Evolutionary conservation across 176 grass and related monocot genomes (phyloP).

Genomic region (Ensete ventricosum): DNA sequence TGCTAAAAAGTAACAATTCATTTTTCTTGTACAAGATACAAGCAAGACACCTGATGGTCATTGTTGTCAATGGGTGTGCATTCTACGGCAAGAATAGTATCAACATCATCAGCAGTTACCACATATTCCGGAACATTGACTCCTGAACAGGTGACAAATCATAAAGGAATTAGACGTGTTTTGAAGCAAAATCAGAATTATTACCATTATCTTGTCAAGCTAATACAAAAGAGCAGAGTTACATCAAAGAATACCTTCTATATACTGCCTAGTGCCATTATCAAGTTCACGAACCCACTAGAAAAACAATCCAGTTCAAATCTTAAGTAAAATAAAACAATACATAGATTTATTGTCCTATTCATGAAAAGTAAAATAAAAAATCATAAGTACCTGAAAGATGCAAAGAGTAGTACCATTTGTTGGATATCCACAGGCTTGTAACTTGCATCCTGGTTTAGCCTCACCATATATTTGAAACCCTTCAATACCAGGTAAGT

Average conservation of each 20-base stretch:
- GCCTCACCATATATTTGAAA: slow-evolving; percentile 86
- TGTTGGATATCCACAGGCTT: slow-evolving; percentile 62
- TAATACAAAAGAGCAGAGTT: not conserved
- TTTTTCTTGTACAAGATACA: slow-evolving; percentile 4
- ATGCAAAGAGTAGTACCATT: slow-evolving; percentile 94
- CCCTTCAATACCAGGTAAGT: slow-evolving; percentile 60
- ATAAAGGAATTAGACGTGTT: slow-evolving; percentile 8
- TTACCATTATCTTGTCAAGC: not conserved
- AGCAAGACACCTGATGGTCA: slow-evolving; percentile 53
- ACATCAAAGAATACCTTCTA: slow-evolving; percentile 56
- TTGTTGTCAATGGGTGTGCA: slow-evolving; percentile 96
- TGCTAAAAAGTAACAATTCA: not conserved
- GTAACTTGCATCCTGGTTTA: slow-evolving; percentile 49
- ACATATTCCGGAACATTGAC: slow-evolving; percentile 72
- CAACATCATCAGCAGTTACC: slow-evolving; percentile 91
- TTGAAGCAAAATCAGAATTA: slow-evolving; percentile 2
- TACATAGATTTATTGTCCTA: not conserved
- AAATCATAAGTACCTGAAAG: slow-evolving; percentile 68
- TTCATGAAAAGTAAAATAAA: not conserved
- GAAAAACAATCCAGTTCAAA: slow-evolving; percentile 15
- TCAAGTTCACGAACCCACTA: slow-evolving; percentile 88
- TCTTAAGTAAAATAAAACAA: not conserved
- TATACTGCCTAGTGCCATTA: slow-evolving; percentile 66
- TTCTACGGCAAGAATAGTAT: slow-evolving; percentile 73
- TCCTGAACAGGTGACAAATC: slow-evolving; percentile 26